Evolutionary conservation across 1,139 yeast genomes (phyloP).

Genomic region (Taphrina betulina): DNA sequence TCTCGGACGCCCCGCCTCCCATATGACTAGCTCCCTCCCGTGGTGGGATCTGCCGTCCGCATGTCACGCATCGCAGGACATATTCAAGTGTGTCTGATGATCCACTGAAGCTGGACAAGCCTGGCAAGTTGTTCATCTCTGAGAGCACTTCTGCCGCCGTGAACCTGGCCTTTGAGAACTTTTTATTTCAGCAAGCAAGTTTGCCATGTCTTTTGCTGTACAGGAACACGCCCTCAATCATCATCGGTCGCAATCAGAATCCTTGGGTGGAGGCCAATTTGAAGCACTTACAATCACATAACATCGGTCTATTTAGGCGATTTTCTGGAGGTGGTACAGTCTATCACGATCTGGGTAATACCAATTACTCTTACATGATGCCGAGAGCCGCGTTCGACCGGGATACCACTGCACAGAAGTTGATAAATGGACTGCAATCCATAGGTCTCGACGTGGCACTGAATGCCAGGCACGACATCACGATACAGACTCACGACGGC

Average conservation of each 20-base stretch:
- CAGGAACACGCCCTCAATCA: slow-evolving; percentile 78
- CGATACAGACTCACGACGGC: slow-evolving; percentile 43
- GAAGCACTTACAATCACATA: slow-evolving; percentile 53
- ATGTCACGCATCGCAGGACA: too few species aligned
- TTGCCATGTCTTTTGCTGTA: slow-evolving; percentile 61
- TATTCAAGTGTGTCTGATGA: too few species aligned
- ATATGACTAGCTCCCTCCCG: slow-evolving; percentile 19
- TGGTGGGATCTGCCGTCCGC: too few species aligned
- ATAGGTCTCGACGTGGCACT: slow-evolving; percentile 45
- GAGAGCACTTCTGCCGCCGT: slow-evolving; percentile 62
- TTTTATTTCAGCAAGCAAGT: slow-evolving; percentile 59
- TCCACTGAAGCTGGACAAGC: background rate
- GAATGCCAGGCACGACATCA: slow-evolving; percentile 79
- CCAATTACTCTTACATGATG: slow-evolving; percentile 80
- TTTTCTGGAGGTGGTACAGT: slow-evolving; percentile 96
- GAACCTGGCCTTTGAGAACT: slow-evolving; percentile 82
- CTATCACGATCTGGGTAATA: slow-evolving; percentile 90
- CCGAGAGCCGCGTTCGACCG: slow-evolving; percentile 67
- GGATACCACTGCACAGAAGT: slow-evolving; percentile 56
- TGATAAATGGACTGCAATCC: slow-evolving; percentile 55
- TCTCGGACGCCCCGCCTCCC: background rate
- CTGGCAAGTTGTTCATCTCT: slow-evolving; percentile 44
- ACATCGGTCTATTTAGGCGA: slow-evolving; percentile 73
- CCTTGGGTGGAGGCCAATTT: slow-evolving; percentile 87
- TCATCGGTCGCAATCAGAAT: slow-evolving; percentile 93